Base-by-base conservation (phyloP, 257 asterid species). In the Eucommia ulmoides region DNA sequence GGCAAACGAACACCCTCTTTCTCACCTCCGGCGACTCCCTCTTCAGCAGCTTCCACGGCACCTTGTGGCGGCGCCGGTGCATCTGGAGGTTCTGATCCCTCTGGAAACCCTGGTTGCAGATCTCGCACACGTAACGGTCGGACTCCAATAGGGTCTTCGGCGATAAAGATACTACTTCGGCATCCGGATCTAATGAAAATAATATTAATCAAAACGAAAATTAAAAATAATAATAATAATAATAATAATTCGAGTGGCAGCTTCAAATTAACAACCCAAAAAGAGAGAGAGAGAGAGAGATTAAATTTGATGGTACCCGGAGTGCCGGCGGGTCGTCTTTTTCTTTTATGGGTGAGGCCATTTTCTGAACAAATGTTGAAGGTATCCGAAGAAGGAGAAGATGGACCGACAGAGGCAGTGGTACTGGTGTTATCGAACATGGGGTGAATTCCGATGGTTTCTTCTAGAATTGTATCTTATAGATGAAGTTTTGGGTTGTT, bases 61-160 rank as follows among this genome's bases (percentile, higher is more conserved):
- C 97, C 52, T 88, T 88, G 50, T 84, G 97, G 38, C 95, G 22
- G 0, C 94, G 68, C 45, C 95, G 52, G 35, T 88, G 97, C 97
- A 88, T 88, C 84, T 88, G 95, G 44, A 88, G 62, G 55, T 88
- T 88, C 67, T 88, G 97, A 60, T 88, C 97, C 1, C 95, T 76
- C 50, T 84, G 97, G 59, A 88, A 88, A 11, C 95, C 95, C 35
- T 84, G 94, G 65, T 74, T 83, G 74, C 97, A 87, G 85, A 87
- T 87, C 94, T 87, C 97, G 22, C 97, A 87, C 11, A 87, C 89
- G 62, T 83, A 88, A 50, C 88, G 73, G 49, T 88, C 93, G 41
- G 93, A 88, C 64, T 88, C 97, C 20, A 88, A 49, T 0, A 88
- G 65, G 20, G 97, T 88, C 51, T 77, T 81, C 0, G 97, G 97